These are phyloP conservation scores for Raphanus hybrid DNA, from an alignment of 441 rosid species.

Conservation along the genomic window DNA sequence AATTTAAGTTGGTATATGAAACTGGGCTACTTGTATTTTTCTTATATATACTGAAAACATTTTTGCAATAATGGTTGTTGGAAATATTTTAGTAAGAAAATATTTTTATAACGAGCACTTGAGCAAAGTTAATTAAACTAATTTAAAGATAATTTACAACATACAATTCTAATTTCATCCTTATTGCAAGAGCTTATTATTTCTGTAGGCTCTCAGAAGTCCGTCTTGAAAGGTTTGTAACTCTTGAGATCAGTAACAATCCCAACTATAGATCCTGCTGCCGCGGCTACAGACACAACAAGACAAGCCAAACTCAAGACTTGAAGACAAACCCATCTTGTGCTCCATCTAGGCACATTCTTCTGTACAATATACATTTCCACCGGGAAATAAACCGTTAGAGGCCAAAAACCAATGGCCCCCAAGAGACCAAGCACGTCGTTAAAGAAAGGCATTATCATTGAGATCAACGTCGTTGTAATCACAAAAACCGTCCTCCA, in stretches of 20 bases:
- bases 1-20: too few relatives aligned
- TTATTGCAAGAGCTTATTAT: neutral
- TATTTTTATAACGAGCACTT: too few relatives aligned
- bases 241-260: slow-evolving; percentile 58
- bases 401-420: slow-evolving; percentile 69
- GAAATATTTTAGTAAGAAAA: too few relatives aligned
- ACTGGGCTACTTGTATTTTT: too few relatives aligned
- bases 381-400: slow-evolving; percentile 56
- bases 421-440: slow-evolving; percentile 77
- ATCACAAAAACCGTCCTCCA: slow-evolving; percentile 83
- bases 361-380: slow-evolving; percentile 80
- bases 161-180: slow-evolving; percentile 21
- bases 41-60: too few relatives aligned
- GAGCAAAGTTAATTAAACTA: too few relatives aligned
- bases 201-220: slow-evolving; percentile 38
- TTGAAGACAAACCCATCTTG: slow-evolving; percentile 72
- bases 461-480: slow-evolving; percentile 62
- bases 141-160: neutral
- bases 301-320: slow-evolving; percentile 74
- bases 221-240: slow-evolving; percentile 23
- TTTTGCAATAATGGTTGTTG: too few relatives aligned
- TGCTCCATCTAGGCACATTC: slow-evolving; percentile 71
- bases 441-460: slow-evolving; percentile 88
- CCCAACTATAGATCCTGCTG: slow-evolving; percentile 43
- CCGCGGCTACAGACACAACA: slow-evolving; percentile 65